A percentile compares a stretch with the other conserved stretches of the same genome.
phyloP scores from a whole-genome alignment of 106 monocot genomes.

The Amphibolis antarctica region DNA sequence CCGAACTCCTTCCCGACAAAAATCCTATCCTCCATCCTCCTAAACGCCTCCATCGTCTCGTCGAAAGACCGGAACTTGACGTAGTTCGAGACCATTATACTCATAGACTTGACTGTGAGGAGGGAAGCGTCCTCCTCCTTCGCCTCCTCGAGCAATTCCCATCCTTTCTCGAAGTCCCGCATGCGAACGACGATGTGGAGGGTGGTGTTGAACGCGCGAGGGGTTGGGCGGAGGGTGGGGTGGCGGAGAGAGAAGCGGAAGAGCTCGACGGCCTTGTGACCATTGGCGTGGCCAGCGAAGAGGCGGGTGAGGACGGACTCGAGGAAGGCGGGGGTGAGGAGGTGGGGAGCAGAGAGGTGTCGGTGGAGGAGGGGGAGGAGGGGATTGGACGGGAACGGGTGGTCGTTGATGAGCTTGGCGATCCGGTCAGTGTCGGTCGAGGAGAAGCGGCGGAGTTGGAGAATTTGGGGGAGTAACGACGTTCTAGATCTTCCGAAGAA shows the following conservation, averaged over 20 bases:
- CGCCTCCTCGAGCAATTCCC: slow-evolving; percentile 6
- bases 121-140: slow-evolving; percentile 6
- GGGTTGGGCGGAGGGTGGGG: slow-evolving; percentile 7
- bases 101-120: slow-evolving; percentile 21
- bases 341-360: not conserved
- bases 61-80: slow-evolving; percentile 46
- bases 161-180: slow-evolving; percentile 8
- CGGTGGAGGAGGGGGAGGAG: slow-evolving; percentile 4
- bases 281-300: slow-evolving; percentile 14
- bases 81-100: slow-evolving; percentile 30
- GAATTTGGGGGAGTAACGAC: not conserved
- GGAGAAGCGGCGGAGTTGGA: not conserved
- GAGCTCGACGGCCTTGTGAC: slow-evolving; percentile 17
- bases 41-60: slow-evolving; percentile 39
- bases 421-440: not conserved
- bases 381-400: slow-evolving; percentile 5
- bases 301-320: slow-evolving; percentile 8
- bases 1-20: slow-evolving; percentile 28
- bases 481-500: not conserved
- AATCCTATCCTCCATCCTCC: slow-evolving; percentile 20
- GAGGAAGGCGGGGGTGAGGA: slow-evolving; percentile 8
- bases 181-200: slow-evolving; percentile 15
- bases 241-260: slow-evolving; percentile 11
- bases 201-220: slow-evolving; percentile 16
- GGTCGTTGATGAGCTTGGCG: slow-evolving; percentile 11